phyloP scores from a whole-genome alignment of 805 yeast genomes.

The Zygosaccharomyces rouxii region DNA sequence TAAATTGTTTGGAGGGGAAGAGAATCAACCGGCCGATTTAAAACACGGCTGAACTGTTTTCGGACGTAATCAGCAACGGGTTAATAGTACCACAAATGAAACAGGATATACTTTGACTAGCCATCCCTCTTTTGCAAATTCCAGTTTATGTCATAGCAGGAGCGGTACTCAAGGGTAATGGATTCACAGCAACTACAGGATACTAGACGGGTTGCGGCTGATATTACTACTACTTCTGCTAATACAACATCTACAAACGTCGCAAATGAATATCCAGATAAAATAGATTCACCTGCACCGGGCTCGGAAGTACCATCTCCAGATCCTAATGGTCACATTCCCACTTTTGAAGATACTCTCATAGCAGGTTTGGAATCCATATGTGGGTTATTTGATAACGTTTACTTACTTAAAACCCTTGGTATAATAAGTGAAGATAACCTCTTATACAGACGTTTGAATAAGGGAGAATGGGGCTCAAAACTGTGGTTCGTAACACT shows the following conservation, averaged over 20 bases:
- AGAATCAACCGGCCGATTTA: not conserved
- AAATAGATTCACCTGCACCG: not conserved
- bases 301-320: not conserved
- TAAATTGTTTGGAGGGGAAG: not conserved
- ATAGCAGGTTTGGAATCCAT: slow-evolving; percentile 23
- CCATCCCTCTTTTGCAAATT: not conserved
- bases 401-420: slow-evolving; percentile 27
- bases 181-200: not conserved
- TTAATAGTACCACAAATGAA: not conserved
- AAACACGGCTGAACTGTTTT: not conserved
- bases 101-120: not conserved
- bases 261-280: not conserved
- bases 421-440: slow-evolving; percentile 29
- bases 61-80: not conserved
- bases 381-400: slow-evolving; percentile 26
- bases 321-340: not conserved
- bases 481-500: slow-evolving; percentile 30
- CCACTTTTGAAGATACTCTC: slow-evolving; percentile 19
- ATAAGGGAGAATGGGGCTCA: slow-evolving; percentile 28
- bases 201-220: not conserved
- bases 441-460: slow-evolving; percentile 22
- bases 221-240: not conserved
- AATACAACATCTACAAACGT: not conserved
- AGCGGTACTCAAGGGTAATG: not conserved
- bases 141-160: not conserved